These are phyloP conservation scores for Glycine tomentella DNA, from an alignment of 306 rosid genomes.

Conservation along the genomic window DNA sequence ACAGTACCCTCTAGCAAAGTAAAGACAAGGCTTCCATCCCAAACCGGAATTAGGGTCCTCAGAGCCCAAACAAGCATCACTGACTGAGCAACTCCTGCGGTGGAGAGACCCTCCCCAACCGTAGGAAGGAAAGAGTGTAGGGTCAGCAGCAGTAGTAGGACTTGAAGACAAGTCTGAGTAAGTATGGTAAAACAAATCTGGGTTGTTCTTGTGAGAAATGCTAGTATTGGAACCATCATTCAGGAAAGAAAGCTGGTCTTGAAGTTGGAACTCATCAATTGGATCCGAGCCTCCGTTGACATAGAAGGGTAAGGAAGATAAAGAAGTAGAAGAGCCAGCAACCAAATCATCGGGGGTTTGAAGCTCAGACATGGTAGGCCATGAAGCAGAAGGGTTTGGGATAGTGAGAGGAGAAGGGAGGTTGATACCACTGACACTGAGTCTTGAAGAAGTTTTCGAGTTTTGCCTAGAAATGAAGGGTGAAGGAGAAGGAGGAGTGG, in stretches of 20 bases:
- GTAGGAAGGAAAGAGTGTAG: conserved; percentile 54
- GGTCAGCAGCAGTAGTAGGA: conserved; percentile 58
- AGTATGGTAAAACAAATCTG: conserved; percentile 71
- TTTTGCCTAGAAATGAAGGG: conserved; percentile 68
- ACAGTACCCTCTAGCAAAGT: conserved; percentile 95
- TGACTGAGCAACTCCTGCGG: conserved; percentile 84
- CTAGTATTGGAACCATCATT: conserved; percentile 66
- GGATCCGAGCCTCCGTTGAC: conserved; percentile 61
- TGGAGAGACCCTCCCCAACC: conserved; percentile 75
- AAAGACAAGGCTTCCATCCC: conserved; percentile 98
- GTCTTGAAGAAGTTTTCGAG: conserved; percentile 65
- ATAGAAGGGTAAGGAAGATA: conserved; percentile 66
- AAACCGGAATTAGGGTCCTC: conserved; percentile 84
- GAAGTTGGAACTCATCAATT: conserved; percentile 84
- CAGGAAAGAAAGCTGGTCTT: conserved; percentile 88
- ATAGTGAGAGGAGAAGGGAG: conserved; percentile 64
- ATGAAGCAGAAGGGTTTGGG: conserved; percentile 66
- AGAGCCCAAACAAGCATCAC: conserved; percentile 70
- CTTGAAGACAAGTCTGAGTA: conserved; percentile 68
- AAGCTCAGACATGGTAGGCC: conserved; percentile 73
- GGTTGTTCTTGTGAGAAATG: conserved; percentile 48
- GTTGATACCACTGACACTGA: conserved; percentile 54
- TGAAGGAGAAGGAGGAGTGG: conserved; percentile 75
- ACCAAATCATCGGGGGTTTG: conserved; percentile 64
- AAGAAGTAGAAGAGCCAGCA: conserved; percentile 52